phyloP scores from a whole-genome alignment of 768 basidiomycete genomes.

The Cystofilobasidium ferigula region DNA sequence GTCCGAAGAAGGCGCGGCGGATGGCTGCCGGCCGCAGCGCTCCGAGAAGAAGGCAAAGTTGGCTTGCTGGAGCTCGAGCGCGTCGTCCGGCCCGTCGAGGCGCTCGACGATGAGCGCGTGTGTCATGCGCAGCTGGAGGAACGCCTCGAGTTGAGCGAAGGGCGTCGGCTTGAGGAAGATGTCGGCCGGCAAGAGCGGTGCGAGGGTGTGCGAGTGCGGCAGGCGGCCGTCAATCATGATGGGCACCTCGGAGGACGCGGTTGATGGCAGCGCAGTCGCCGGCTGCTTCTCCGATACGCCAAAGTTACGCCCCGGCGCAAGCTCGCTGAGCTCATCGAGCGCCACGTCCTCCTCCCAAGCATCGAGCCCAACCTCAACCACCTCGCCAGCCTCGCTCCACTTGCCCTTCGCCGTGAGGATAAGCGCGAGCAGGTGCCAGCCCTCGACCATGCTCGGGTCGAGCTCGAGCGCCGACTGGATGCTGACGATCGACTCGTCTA shows the following conservation, averaged over 20 bases:
- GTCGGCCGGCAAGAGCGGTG: conserved; percentile 31
- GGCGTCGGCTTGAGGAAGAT: conserved; percentile 41
- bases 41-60: conserved; percentile 78
- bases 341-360: conserved; percentile 46
- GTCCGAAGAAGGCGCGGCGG: neutral
- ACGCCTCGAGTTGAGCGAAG: conserved; percentile 59
- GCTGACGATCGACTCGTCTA: conserved; percentile 55
- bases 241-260: neutral
- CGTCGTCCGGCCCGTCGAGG: conserved; percentile 72
- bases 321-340: conserved; percentile 31
- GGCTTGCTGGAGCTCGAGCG: conserved; percentile 67
- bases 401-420: conserved; percentile 67
- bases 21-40: conserved; percentile 36
- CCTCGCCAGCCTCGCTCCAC: conserved; percentile 63
- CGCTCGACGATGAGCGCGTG: conserved; percentile 69
- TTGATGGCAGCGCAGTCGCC: neutral
- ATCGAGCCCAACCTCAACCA: conserved; percentile 67
- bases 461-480: conserved; percentile 65
- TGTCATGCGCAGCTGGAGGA: conserved; percentile 75
- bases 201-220: neutral
- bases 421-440: conserved; percentile 84
- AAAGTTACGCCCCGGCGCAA: neutral
- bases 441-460: conserved; percentile 52
- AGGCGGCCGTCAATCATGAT: neutral
- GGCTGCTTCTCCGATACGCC: neutral